Conservation (phyloP, 1,284 basidiomycete genomes). For the Rhodofomes roseus region DNA sequence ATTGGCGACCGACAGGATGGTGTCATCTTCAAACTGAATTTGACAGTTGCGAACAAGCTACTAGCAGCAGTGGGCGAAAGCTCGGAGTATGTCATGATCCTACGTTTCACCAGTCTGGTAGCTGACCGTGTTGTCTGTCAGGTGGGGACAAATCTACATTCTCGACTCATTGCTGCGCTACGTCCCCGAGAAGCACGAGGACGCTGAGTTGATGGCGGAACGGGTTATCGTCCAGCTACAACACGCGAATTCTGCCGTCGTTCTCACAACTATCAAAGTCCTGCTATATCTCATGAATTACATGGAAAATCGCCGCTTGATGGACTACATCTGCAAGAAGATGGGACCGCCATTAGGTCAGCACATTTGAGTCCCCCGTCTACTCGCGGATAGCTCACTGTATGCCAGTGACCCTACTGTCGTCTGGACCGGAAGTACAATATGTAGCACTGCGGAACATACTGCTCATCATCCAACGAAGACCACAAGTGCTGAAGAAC, state of each 20-base stretch:
- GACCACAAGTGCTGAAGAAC: slow-evolving; percentile 90
- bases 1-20: slow-evolving; percentile 89
- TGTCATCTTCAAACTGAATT: slow-evolving; percentile 83
- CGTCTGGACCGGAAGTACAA: slow-evolving; percentile 97
- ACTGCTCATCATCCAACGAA: slow-evolving; percentile 91
- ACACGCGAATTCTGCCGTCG: slow-evolving; percentile 93
- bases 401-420: slow-evolving; percentile 80
- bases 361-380: slow-evolving; percentile 13
- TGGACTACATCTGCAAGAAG: slow-evolving; percentile 91
- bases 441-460: slow-evolving; percentile 98
- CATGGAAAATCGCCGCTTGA: slow-evolving; percentile 85
- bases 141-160: slow-evolving; percentile 99
- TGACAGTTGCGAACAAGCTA: slow-evolving; percentile 81
- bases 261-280: slow-evolving; percentile 92
- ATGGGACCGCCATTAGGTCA: slow-evolving; percentile 94
- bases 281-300: slow-evolving; percentile 99
- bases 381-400: neutral
- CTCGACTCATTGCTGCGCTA: slow-evolving; percentile 92
- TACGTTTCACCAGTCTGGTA: slow-evolving; percentile 4
- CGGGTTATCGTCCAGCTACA: slow-evolving; percentile 89
- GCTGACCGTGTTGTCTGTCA: slow-evolving; percentile 28
- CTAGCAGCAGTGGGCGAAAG: slow-evolving; percentile 84
- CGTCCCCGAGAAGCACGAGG: slow-evolving; percentile 82
- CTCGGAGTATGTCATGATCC: slow-evolving; percentile 70
- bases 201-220: slow-evolving; percentile 93